Evolutionary conservation across 1,284 basidiomycete species (phyloP), one percentile per base, ranked within the genome.

Genomic region (Puccinia sorghi): DNA sequence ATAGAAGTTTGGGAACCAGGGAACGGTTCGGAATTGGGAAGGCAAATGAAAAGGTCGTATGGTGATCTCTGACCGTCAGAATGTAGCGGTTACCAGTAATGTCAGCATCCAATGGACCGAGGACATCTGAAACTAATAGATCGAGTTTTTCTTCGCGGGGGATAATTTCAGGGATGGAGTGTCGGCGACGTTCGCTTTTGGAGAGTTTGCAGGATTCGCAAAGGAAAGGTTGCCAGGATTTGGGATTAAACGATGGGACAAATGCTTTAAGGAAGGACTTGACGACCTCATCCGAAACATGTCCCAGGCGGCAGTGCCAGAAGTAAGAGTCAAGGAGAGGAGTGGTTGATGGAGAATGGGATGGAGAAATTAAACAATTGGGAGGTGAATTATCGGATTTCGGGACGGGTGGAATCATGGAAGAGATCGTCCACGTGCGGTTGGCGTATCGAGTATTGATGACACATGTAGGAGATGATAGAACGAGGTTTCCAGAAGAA

Each of bases 71-170:
- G 6, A 46, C 17, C 8, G 63, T 64, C 6, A 64, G 22, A 4
- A 64, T n/a, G 63, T 43, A 64, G 5, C 63, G 39, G 32, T 64
- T 41, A 2, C 63, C 63, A 2, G 12, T n/a, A 11, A 43, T 12
- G 20, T 64, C 63, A 4, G 63, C 12, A 17, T 64, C 63, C 17
- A 64, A 7, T 3, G 63, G 63, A 22, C 63, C 63, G 1, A 64
- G 63, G 11, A 72, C 71, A n/a, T 72, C 71, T 2, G 50, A 59
- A 2, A 54, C 48, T 9, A 72, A 27, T 6, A 72, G 41, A 11
- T 72, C 54, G 3, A 72, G 54, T 4, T 5, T 8, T 6, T 64
- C n/a, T 2, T 64, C 39, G 11, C 43, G 4, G 2, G 37, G 71
- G 7, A 43, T 72, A 3, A 13, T 1, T 43, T 57, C 71, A 3